A percentile compares a stretch with the other conserved stretches of the same genome.
Evolutionary conservation across 306 rosid species (phyloP).

Genomic region (Ziziphus jujuba): DNA sequence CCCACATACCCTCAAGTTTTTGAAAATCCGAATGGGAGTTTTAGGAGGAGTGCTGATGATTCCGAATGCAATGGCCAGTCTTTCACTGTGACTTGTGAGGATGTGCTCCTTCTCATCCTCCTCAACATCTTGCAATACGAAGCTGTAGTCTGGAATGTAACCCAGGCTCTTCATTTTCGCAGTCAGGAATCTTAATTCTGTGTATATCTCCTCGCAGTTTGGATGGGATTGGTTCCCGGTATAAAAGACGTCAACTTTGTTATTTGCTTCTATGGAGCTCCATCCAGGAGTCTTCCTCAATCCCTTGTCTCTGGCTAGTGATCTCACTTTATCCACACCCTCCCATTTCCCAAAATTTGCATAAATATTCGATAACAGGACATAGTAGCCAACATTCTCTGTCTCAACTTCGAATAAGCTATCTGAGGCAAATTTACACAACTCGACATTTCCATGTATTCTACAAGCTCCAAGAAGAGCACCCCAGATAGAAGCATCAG

Average conservation of each 20-base stretch:
- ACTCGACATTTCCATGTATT: constrained; percentile 45
- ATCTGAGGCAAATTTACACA: constrained; percentile 44
- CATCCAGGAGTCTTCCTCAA: constrained; percentile 51
- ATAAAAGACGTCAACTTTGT: constrained; percentile 51
- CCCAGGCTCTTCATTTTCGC: constrained; percentile 45
- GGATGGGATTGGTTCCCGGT: constrained; percentile 49
- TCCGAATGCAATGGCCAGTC: constrained; percentile 50
- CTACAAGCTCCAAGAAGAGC: constrained; percentile 64
- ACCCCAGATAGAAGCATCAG: constrained; percentile 56
- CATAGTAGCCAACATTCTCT: constrained; percentile 49
- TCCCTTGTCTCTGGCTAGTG: constrained; percentile 44
- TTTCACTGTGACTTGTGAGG: constrained; percentile 45
- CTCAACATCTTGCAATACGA: constrained; percentile 57
- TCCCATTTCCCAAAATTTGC: constrained; percentile 51
- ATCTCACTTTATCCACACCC: constrained; percentile 46
- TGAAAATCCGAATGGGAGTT: constrained; percentile 45
- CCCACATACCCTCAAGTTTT: constrained; percentile 54
- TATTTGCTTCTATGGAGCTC: constrained; percentile 55
- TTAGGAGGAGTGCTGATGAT: constrained; percentile 39
- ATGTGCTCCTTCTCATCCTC: constrained; percentile 55
- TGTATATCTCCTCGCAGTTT: constrained; percentile 41
- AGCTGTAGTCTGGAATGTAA: constrained; percentile 46
- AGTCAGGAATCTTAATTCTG: constrained; percentile 35
- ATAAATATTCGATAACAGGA: constrained; percentile 45
- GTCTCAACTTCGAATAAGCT: constrained; percentile 46